These are phyloP conservation scores for Theobroma cacao DNA, from an alignment of 345 rosid species.

Conservation along the genomic window DNA sequence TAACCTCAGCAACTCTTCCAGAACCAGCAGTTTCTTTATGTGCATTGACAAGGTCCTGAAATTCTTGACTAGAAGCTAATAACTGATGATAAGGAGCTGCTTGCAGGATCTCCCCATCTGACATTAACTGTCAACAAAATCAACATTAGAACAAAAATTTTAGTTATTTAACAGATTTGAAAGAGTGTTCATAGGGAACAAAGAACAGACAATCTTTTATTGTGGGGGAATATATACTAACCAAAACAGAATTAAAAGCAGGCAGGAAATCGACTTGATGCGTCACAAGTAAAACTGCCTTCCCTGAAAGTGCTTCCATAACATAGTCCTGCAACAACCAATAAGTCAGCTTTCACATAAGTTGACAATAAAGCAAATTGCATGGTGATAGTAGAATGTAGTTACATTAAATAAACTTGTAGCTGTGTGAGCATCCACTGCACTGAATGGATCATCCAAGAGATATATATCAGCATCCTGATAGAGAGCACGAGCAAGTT, in stretches of 20 bases:
- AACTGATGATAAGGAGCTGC: conserved; percentile 77
- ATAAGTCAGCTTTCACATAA: conserved; percentile 23
- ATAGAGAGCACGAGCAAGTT: conserved; percentile 95
- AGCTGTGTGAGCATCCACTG: conserved; percentile 96
- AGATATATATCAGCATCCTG: conserved; percentile 90
- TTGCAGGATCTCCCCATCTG: conserved; percentile 75
- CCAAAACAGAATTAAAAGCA: conserved; percentile 84
- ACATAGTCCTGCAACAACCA: conserved; percentile 69
- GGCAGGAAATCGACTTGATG: conserved; percentile 99
- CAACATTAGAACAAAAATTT: not conserved
- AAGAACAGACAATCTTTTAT: not conserved
- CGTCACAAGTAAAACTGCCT: conserved; percentile 81
- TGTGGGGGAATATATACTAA: conserved; percentile 23
- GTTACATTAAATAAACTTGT: conserved; percentile 80
- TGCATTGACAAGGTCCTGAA: conserved; percentile 85
- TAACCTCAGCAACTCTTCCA: conserved; percentile 47
- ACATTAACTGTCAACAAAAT: conserved; percentile 63
- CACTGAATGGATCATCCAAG: conserved; percentile 95
- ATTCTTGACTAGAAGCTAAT: conserved; percentile 58
- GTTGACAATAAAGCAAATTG: not conserved
- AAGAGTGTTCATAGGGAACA: not conserved
- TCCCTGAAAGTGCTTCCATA: conserved; percentile 66
- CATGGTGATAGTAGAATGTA: conserved; percentile 2
- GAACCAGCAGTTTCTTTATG: conserved; percentile 95
- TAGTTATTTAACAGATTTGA: not conserved